Evolutionary conservation across 139 green algal genomes (phyloP), one percentile per base, ranked within the genome.

Genomic region (Desmodesmus armatus): DNA sequence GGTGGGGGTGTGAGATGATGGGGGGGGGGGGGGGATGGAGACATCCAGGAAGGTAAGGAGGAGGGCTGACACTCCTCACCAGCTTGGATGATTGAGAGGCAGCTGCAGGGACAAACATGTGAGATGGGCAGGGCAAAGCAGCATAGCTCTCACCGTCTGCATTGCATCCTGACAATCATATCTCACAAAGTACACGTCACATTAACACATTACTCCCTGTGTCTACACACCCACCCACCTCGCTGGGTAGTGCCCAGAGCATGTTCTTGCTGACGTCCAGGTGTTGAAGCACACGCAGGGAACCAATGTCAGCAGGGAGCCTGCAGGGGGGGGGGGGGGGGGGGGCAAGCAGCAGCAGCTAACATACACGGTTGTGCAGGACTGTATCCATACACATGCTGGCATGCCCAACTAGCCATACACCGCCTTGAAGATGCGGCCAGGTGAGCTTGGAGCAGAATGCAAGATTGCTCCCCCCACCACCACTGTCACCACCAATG

Each of bases 261-360:
- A 86, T 86, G 80, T 86, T 86, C 33, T 86, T 80, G 3, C 47
- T 73, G 23, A 80, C 51, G 37, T 86, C 80, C 51, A 86, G 39
- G 23, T 80, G 49, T 37, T 39, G 35, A 51, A 86, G 69, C 33
- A 2, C 51, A 5, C 31, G 27, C 51, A 86, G 51, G 31, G 17
- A 7, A 7, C 69, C 23, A 4, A 86, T 25, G 19, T 86, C 80
- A 31, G 80, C 23, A 3, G 80, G 80, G 25, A 86, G 53, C 44
- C 80, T 72, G n/a, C n/a, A n/a, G n/a, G n/a, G n/a, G n/a, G n/a
- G n/a, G n/a, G n/a, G n/a, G n/a, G n/a, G n/a, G n/a, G n/a, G n/a
- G n/a, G n/a, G n/a, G n/a, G n/a, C n/a, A n/a, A n/a, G n/a, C n/a
- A n/a, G n/a, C n/a, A n/a, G 9, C 27, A n/a, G n/a, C n/a, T n/a